Percentiles rank a stretch among this genome's conserved stretches.
Conservation (phyloP, 495 filamentous ascomycete species). For the Aspergillus hancockii region DNA sequence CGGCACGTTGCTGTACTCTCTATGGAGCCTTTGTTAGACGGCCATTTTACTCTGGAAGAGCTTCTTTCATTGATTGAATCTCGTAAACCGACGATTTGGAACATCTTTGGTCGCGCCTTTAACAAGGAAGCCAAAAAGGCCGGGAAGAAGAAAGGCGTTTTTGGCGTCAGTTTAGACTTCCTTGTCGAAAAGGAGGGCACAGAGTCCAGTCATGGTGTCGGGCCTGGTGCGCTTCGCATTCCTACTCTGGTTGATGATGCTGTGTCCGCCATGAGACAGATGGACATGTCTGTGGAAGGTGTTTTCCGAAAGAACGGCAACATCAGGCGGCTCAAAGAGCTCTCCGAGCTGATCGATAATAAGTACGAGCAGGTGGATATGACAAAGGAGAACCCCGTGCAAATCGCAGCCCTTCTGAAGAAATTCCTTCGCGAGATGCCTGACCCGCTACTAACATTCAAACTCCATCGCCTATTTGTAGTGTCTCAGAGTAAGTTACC, state of each 20-base stretch:
- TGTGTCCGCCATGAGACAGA: constrained; percentile 90
- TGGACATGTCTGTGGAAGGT: constrained; percentile 98
- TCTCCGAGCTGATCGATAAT: constrained; percentile 82
- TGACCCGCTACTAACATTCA: constrained; percentile 92
- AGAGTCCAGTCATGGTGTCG: constrained; percentile 93
- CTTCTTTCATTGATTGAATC: constrained; percentile 93
- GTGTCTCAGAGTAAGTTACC: constrained; percentile 72
- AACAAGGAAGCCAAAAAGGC: constrained; percentile 74
- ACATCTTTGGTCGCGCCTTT: constrained; percentile 95
- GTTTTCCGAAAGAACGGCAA: constrained; percentile 99
- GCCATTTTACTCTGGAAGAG: constrained; percentile 89
- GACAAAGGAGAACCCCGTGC: constrained; percentile 81
- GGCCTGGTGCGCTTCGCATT: constrained; percentile 83
- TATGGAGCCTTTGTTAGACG: constrained; percentile 91
- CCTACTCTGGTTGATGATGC: constrained; percentile 90
- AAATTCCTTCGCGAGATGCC: constrained; percentile 94
- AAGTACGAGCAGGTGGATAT: constrained; percentile 81
- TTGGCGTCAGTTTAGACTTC: constrained; percentile 79
- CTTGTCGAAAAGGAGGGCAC: constrained; percentile 92
- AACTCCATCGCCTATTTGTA: constrained; percentile 89
- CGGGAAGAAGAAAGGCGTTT: constrained; percentile 89
- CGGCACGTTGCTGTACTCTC: constrained; percentile 91
- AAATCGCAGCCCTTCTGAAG: constrained; percentile 91
- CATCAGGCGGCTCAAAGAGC: constrained; percentile 83
- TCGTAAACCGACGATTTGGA: constrained; percentile 93